Evolutionary conservation across 371 early-diverging fungal species (phyloP), one percentile per base, ranked within the genome.

Genomic region (Mucor racemosus): DNA sequence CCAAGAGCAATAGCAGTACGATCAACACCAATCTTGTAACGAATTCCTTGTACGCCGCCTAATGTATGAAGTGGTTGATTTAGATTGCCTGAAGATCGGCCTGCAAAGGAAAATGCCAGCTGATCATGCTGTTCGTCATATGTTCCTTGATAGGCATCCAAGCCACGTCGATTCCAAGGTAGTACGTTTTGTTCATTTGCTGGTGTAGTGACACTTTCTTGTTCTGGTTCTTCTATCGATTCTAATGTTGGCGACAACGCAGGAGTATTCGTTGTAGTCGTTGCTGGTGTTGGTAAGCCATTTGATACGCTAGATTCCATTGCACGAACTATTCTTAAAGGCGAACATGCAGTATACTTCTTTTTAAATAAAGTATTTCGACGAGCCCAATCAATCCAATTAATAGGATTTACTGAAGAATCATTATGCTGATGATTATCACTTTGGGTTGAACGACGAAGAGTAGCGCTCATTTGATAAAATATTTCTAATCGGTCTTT

Each of bases 1-100:
- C 80, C 80, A n/a, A 80, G 48, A 1, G 73, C 80, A 53, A 80
- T 74, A 31, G 78, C 80, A 15, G 80, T 77, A 39, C 80, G 71
- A 56, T 80, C 80, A 35, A 80, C 60, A 21, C 68, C 40, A 38
- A 77, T 56, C 9, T 74, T 73, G 64, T 76, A 80, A 0, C 78
- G 74, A 17, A 77, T 36, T 14, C 80, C 80, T 35, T 68, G 60
- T 15, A 60, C 55, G 11, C 56, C 35, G 8, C 61, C 38, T 5
- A 67, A 17, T 17, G 26, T 15, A n/a, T 46, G 8, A 0, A 41
- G n/a, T 4, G 71, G 60, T 1, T 38, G 53, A 31, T 19, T 31
- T 8, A 69, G 59, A 41, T 80, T 80, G 26, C 75, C 72, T 14
- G 50, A 44, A 0, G 65, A 63, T 56, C 76, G 53, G 15, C 78